A percentile compares a stretch with the other conserved stretches of the same genome.
Conservation (phyloP, 2,329 filamentous ascomycete species). For the Exophiala sideris region DNA sequence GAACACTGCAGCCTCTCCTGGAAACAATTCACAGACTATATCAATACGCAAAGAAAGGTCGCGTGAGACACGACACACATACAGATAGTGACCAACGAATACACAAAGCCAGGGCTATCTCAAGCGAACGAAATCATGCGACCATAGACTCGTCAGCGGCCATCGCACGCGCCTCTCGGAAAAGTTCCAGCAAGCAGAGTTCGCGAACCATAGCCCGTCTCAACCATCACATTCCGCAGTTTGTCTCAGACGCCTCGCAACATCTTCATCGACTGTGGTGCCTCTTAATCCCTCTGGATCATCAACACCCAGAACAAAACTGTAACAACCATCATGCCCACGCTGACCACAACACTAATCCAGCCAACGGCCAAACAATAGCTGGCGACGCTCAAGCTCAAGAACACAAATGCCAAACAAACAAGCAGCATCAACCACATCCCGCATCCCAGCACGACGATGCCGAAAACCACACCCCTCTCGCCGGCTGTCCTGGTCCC, state of each 20-base stretch:
- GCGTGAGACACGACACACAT: too few relatives aligned
- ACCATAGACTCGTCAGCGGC: too few relatives aligned
- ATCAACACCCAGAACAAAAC: conserved; percentile 19
- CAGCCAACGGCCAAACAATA: conserved; percentile 21
- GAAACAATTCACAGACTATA: too few relatives aligned
- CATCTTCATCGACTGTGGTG: background rate
- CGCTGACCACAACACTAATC: conserved; percentile 20
- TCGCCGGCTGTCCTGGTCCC: conserved; percentile 20
- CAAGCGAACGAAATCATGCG: background rate
- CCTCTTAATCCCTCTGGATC: conserved; percentile 18
- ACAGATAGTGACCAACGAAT: background rate
- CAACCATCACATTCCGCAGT: background rate
- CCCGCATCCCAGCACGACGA: conserved; percentile 19
- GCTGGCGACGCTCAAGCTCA: conserved; percentile 16
- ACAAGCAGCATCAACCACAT: conserved; percentile 19
- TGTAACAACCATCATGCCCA: conserved; percentile 18
- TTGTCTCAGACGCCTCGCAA: background rate
- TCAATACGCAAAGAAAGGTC: too few relatives aligned
- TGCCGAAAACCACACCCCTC: conserved; percentile 19
- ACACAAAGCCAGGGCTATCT: background rate
- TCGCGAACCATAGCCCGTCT: background rate
- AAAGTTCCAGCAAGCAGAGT: too few relatives aligned
- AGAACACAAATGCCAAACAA: conserved; percentile 22
- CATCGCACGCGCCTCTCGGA: too few relatives aligned
- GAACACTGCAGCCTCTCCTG: too few relatives aligned